These are phyloP conservation scores for Alternaria gaisen DNA, from an alignment of 2,329 filamentous ascomycete genomes.

Conservation along the genomic window DNA sequence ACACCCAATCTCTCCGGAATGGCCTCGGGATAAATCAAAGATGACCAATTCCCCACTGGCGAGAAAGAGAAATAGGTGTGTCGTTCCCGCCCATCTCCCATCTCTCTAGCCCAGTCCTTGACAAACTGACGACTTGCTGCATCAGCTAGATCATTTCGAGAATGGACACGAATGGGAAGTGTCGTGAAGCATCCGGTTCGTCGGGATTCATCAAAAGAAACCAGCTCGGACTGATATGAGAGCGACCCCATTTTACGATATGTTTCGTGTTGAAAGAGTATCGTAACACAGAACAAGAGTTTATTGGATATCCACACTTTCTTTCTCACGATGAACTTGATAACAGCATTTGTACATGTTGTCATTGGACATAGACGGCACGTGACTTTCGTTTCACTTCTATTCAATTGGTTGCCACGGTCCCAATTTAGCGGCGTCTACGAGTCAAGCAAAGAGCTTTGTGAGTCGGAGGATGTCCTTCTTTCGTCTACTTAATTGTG, in stretches of 20 bases:
- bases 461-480: neutral
- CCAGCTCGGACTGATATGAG: neutral
- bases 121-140: neutral
- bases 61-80: neutral
- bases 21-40: slow-evolving; percentile 3
- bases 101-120: neutral
- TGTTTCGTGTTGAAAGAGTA: neutral
- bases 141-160: slow-evolving; percentile 2
- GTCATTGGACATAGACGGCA: neutral
- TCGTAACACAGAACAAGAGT: fast-evolving
- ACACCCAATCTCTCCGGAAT: slow-evolving; percentile 3
- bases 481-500: neutral
- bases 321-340: neutral
- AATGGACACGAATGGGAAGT: slow-evolving; percentile 4
- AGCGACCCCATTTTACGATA: neutral
- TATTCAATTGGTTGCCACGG: neutral
- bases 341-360: neutral
- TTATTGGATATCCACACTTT: neutral
- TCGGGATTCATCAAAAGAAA: neutral
- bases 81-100: neutral
- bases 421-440: neutral
- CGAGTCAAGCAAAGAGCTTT: neutral
- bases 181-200: slow-evolving; percentile 1
- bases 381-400: neutral
- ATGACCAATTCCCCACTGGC: neutral